A percentile compares a stretch with the other conserved stretches of the same genome.
These are phyloP conservation scores for Eimeria acervulina DNA, from an alignment of 169 alveolate species.

Conservation along the genomic window DNA sequence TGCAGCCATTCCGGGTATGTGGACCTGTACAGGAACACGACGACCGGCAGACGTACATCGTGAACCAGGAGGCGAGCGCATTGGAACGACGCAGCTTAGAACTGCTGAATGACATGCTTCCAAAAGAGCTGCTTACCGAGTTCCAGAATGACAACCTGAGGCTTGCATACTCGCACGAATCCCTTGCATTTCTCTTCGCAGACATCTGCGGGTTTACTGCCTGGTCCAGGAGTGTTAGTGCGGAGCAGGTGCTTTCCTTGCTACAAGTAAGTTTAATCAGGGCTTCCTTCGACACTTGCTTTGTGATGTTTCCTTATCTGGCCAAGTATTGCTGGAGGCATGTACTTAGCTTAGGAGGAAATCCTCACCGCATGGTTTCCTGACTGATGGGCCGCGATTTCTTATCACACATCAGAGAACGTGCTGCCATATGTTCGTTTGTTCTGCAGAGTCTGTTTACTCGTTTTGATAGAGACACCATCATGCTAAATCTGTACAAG, in stretches of 20 bases:
- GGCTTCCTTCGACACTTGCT: background rate
- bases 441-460: slow-evolving; percentile 79
- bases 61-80: slow-evolving; percentile 78
- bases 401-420: no score
- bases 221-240: slow-evolving; percentile 95
- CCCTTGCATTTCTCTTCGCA: slow-evolving; percentile 98
- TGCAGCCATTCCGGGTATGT: background rate
- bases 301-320: background rate
- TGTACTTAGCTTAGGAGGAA: background rate
- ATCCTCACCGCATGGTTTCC: background rate
- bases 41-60: slow-evolving; percentile 80
- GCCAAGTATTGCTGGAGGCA: background rate
- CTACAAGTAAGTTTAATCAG: slow-evolving; percentile 30
- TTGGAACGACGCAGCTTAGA: slow-evolving; percentile 85
- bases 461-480: slow-evolving; percentile 89
- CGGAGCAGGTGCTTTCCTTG: slow-evolving; percentile 84
- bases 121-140: slow-evolving; percentile 93
- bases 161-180: slow-evolving; percentile 90
- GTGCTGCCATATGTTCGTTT: background rate
- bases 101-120: slow-evolving; percentile 94
- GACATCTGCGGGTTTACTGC: slow-evolving; percentile 99
- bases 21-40: slow-evolving; percentile 65
- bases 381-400: background rate
- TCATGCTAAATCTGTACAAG: slow-evolving; percentile 87
- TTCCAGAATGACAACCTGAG: slow-evolving; percentile 90